Conservation (phyloP, 1,139 yeast genomes). For the Nakaseomyces bracarensis region DNA sequence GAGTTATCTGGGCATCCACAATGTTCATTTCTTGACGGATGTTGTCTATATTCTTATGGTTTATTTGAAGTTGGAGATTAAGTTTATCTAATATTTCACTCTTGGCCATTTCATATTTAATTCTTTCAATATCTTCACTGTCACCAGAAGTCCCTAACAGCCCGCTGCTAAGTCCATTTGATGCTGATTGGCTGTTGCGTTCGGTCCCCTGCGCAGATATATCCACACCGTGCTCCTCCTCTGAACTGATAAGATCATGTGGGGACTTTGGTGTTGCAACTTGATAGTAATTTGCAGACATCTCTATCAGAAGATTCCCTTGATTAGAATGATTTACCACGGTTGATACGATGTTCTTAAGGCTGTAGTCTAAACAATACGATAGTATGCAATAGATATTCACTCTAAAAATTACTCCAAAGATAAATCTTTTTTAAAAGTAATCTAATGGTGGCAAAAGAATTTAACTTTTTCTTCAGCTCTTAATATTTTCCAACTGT, state of each 20-base stretch:
- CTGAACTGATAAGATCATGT: conserved; percentile 24
- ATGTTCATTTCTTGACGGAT: conserved; percentile 58
- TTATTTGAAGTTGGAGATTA: conserved; percentile 61
- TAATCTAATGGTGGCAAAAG: background rate
- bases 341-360: no score
- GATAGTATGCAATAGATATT: no score
- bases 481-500: background rate
- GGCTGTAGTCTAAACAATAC: no score
- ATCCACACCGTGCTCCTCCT: conserved; percentile 8
- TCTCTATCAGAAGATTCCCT: background rate
- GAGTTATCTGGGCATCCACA: conserved; percentile 52
- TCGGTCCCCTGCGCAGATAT: conserved; percentile 10
- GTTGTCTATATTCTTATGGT: conserved; percentile 54
- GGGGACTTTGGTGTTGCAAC: conserved; percentile 39
- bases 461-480: background rate
- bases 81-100: conserved; percentile 37
- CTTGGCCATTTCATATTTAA: conserved; percentile 27
- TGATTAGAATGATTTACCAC: no score
- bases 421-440: background rate
- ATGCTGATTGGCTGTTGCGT: conserved; percentile 8
- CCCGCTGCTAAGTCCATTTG: conserved; percentile 5
- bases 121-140: conserved; percentile 27
- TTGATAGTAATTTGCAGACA: conserved; percentile 21
- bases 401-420: no score
- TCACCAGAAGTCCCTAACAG: conserved; percentile 13